Evolutionary conservation across 441 rosid species (phyloP), one percentile per base, ranked within the genome.

Genomic region (Hura crepitans): DNA sequence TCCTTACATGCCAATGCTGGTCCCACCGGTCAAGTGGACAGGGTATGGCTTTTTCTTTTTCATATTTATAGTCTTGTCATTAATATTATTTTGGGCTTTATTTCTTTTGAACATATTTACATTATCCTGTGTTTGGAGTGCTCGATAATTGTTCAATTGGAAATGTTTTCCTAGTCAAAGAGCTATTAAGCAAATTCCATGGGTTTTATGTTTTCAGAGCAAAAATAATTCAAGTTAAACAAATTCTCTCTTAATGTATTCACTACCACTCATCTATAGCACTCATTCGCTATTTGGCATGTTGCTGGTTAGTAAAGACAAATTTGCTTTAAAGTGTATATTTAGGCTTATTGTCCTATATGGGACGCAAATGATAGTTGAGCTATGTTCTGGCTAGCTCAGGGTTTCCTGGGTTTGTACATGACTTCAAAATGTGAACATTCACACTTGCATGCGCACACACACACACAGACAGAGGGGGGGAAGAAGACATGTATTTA

Each of bases 1-100:
- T 74, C 96, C 98, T 72, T 96, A 92, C 75, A 89, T 89, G 97
- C 99, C 98, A 75, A 96, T 96, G 99, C 77, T 96, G 92, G 91
- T 96, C 70, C 97, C 97, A 43, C 97, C 98, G 22, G 81, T 84
- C 79, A 86, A 88, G 64, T 96, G 99, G 99, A 83, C 85, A 51
- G 85, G 98, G 99, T 96, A 89, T 69, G 78, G 1, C 54, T 50
- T 42, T 57, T 75, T 68, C 62, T 47, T 2, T 56, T 65, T 74
- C 50, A 17, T 54, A 65, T 33, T 71, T 28, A 31, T 14, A 20
- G 43, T 59, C 10, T n/a, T 46, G 43, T 18, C 37, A 39, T 28
- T 71, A 25, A 28, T 25, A 31, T 62, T 51, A 28, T 51, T 56
- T 65, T 66, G 20, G 39, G 62, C 33, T 30, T 13, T 31, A 5